Evolutionary conservation across 2,329 filamentous ascomycete genomes (phyloP).

Genomic region (Sordariomycetes sp.): DNA sequence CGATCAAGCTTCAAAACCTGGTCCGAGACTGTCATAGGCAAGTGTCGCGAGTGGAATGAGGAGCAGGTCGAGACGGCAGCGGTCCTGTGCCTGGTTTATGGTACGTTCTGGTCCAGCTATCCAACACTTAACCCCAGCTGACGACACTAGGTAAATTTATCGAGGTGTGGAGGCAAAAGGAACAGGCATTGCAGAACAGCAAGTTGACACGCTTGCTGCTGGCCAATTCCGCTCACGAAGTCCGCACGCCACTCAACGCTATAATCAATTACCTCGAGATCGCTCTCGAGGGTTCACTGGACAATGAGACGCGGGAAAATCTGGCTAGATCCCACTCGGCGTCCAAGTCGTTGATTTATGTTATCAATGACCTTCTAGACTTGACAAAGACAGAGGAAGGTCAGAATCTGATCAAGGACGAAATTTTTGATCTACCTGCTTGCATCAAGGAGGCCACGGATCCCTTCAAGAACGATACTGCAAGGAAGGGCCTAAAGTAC

Average conservation of each 20-base stretch:
- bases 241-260: conserved; percentile 81
- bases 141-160: too few relatives aligned
- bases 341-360: conserved; percentile 86
- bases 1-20: conserved; percentile 71
- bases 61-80: conserved; percentile 85
- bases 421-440: conserved; percentile 61
- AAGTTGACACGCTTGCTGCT: conserved; percentile 70
- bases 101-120: too few relatives aligned
- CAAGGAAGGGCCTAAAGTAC: conserved; percentile 65
- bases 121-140: too few relatives aligned
- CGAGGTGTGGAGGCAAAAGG: conserved; percentile 87
- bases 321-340: conserved; percentile 78
- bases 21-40: conserved; percentile 73
- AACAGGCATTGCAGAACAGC: conserved; percentile 72
- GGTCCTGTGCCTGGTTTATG: conserved; percentile 80
- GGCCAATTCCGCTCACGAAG: conserved; percentile 85
- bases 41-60: conserved; percentile 80
- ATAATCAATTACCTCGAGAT: conserved; percentile 95
- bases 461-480: conserved; percentile 64
- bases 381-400: conserved; percentile 84
- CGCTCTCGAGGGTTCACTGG: conserved; percentile 70
- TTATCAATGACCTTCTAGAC: conserved; percentile 87
- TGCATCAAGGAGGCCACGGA: conserved; percentile 73
- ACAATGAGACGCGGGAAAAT: conserved; percentile 77
- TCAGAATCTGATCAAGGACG: conserved; percentile 67